These are phyloP conservation scores for Trichoderma koningii DNA, from an alignment of 2,329 filamentous ascomycete genomes.

Conservation along the genomic window DNA sequence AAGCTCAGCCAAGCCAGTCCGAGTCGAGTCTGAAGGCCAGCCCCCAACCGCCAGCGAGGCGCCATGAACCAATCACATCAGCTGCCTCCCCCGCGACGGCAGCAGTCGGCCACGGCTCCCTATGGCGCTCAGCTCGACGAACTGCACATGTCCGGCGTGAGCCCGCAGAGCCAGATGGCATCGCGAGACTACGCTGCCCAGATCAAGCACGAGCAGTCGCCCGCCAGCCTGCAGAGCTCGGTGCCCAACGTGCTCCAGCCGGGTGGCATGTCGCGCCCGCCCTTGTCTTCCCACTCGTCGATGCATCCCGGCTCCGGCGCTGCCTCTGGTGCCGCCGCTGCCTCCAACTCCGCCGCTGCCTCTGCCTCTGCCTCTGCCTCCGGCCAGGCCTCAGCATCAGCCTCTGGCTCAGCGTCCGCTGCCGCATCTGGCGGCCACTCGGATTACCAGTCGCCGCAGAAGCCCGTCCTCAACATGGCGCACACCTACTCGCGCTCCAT, in stretches of 20 bases:
- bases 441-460: conserved; percentile 65
- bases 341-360: conserved; percentile 36
- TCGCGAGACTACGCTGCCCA: conserved; percentile 55
- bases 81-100: conserved; percentile 38
- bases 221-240: conserved; percentile 38
- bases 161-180: conserved; percentile 48
- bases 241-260: conserved; percentile 63
- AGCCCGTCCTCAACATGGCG: conserved; percentile 65
- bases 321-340: conserved; percentile 34
- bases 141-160: conserved; percentile 56
- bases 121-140: conserved; percentile 49
- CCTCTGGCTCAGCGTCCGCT: conserved; percentile 28
- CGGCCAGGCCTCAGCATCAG: conserved; percentile 37
- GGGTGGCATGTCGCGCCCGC: conserved; percentile 48
- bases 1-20: conserved; percentile 9
- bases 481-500: conserved; percentile 83
- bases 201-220: conserved; percentile 53
- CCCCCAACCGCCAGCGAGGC: conserved; percentile 22
- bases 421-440: conserved; percentile 43
- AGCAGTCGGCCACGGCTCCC: conserved; percentile 33
- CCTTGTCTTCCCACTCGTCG: conserved; percentile 48
- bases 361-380: conserved; percentile 35
- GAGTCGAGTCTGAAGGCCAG: not conserved
- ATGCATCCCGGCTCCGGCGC: conserved; percentile 42
- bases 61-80: conserved; percentile 48